A percentile compares a stretch with the other conserved stretches of the same genome.
phyloP scores from a whole-genome alignment of 1,139 yeast species.

The Hemisphaericaspora subhashii region DNA sequence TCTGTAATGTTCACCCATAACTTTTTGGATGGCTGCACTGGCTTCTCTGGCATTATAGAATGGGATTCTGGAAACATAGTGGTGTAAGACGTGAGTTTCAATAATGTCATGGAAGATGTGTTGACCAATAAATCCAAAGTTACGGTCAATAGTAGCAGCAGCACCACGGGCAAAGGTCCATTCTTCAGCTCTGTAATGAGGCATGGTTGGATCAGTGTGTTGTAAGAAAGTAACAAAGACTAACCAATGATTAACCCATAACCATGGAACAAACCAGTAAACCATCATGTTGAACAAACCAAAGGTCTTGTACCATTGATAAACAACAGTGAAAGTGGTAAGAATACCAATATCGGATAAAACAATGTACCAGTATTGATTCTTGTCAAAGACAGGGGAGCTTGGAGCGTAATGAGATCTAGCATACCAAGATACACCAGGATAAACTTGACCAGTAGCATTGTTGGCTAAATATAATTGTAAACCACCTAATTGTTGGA shows the following conservation, averaged over 20 bases:
- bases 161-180: slow-evolving; percentile 93
- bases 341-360: slow-evolving; percentile 73
- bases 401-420: slow-evolving; percentile 68
- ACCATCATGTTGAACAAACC: slow-evolving; percentile 66
- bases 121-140: slow-evolving; percentile 79
- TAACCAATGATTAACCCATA: slow-evolving; percentile 86
- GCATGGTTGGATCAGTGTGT: slow-evolving; percentile 78
- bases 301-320: slow-evolving; percentile 61
- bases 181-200: slow-evolving; percentile 71
- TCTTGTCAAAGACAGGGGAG: slow-evolving; percentile 70
- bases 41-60: slow-evolving; percentile 85
- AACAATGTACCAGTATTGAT: slow-evolving; percentile 68
- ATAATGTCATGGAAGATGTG: slow-evolving; percentile 84
- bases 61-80: slow-evolving; percentile 81
- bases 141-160: slow-evolving; percentile 82
- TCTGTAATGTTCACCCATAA: slow-evolving; percentile 78
- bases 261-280: slow-evolving; percentile 76
- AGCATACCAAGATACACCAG: slow-evolving; percentile 46
- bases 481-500: slow-evolving; percentile 82
- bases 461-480: slow-evolving; percentile 62
- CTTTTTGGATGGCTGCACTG: slow-evolving; percentile 72
- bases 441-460: slow-evolving; percentile 75
- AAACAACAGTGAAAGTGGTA: slow-evolving; percentile 52
- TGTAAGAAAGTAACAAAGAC: slow-evolving; percentile 83
- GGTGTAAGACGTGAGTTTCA: slow-evolving; percentile 89